Conservation (phyloP, 169 alveolate species). For the Toxoplasma gondii region DNA sequence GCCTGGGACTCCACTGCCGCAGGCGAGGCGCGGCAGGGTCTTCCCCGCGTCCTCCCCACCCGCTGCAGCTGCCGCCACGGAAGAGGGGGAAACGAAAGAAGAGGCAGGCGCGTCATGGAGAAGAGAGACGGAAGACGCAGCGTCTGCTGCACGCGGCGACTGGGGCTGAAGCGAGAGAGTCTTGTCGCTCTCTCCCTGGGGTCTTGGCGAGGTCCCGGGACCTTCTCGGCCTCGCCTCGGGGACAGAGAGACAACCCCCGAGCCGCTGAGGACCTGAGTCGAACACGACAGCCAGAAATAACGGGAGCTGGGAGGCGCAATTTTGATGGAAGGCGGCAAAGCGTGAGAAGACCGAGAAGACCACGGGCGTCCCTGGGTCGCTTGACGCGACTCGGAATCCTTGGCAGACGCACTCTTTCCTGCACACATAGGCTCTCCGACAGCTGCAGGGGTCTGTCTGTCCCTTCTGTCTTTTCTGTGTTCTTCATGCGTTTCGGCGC, state of each 20-base stretch:
- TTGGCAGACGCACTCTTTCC: neutral
- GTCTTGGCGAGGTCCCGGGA: no score
- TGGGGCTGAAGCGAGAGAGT: no score
- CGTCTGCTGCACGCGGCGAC: no score
- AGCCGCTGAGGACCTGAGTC: constrained; percentile 29
- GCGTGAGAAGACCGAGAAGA: neutral
- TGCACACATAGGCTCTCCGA: neutral
- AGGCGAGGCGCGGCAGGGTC: neutral
- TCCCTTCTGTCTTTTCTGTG: neutral
- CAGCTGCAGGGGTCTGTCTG: neutral
- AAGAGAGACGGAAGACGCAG: no score
- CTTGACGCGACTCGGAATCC: neutral
- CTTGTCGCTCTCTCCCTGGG: neutral
- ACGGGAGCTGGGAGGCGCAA: neutral
- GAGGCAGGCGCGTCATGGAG: no score
- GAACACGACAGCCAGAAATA: constrained; percentile 33
- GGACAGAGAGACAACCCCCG: neutral
- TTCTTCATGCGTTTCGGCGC: neutral
- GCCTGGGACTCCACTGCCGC: neutral
- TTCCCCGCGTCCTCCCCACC: no score
- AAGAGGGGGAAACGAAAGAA: no score
- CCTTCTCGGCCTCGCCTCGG: no score
- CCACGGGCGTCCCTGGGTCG: neutral
- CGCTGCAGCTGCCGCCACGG: no score
- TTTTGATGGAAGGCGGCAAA: neutral